A percentile compares a stretch with the other conserved stretches of the same genome.
These are phyloP conservation scores for Solanum chiquidenum DNA, from an alignment of 257 asterid species.

Conservation along the genomic window DNA sequence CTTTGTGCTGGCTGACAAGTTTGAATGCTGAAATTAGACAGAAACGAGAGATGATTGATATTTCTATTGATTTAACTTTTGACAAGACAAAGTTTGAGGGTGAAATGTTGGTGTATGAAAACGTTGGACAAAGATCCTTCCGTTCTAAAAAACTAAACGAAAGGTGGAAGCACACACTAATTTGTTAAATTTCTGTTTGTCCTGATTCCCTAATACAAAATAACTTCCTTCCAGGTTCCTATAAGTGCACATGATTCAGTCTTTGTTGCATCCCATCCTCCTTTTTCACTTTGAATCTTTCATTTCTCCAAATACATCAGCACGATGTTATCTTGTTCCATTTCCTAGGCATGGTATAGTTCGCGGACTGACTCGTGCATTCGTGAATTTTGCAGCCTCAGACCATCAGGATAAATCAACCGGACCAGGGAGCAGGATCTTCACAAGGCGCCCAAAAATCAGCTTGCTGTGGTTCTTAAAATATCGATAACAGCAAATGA, in stretches of 20 bases:
- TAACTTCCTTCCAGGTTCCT: not conserved
- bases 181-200: not conserved
- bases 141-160: not conserved
- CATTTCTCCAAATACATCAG: not conserved
- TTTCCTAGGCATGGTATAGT: not conserved
- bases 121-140: not conserved
- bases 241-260: not conserved
- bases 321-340: not conserved
- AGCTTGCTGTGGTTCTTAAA: constrained; percentile 78
- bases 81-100: not conserved
- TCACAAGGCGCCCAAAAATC: constrained; percentile 58
- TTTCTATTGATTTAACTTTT: not conserved
- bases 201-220: not conserved
- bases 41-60: not conserved
- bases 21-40: not conserved
- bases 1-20: not conserved
- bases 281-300: not conserved
- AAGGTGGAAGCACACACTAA: not conserved
- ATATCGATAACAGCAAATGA: not conserved
- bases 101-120: not conserved
- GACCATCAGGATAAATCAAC: constrained; percentile 55
- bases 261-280: not conserved
- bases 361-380: not conserved
- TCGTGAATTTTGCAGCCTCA: constrained; percentile 46
- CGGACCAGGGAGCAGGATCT: constrained; percentile 54